Evolutionary conservation across 78 protist genomes (phyloP), one percentile per base, ranked within the genome.

Genomic region (Dictyostelium purpureum): DNA sequence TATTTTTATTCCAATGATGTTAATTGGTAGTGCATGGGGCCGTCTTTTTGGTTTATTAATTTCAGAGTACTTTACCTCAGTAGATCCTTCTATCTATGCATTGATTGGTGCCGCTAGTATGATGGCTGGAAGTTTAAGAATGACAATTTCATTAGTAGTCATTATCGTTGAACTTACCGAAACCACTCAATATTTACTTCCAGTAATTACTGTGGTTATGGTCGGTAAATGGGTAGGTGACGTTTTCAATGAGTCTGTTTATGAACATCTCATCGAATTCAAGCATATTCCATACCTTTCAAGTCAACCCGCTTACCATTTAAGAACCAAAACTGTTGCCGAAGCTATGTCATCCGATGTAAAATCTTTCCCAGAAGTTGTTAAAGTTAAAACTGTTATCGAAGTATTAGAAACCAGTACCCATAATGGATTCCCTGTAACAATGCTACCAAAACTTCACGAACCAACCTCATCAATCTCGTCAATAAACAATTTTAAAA

Each of bases 91-190:
- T 1, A 18, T 78, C 28, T 96, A 82, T 43, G 98, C 99, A 7
- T 79, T 96, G 40, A 79, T 98, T 40, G 99, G 99, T 6, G 88
- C 97, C 0, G 98, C 98, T 9, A 83, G 97, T 7, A 56, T 96
- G 69, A 94, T 98, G 79, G 96, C 93, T 69, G 99, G 99, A 2
- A 93, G 95, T 38, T 79, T 88, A 4, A 85, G 99, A 35, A 95
- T 97, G 97, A 96, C 98, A 33, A 89, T 98, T 63, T 82, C 96
- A 4, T 77, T 96, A 24, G 89, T 95, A 0, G 97, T 95, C 10
- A 97, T 97, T 37, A 9, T 97, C 0, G 89, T 96, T 14, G 98
- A 97, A 87, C 69, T 87, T 16, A 88, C 97, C 3, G 77, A 80
- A 21, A 85, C 79, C 2, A 89, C 94, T 7, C 94, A 89, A 67